These are phyloP conservation scores for Arthrobotrys musiformis DNA, from an alignment of 2,329 filamentous ascomycete species.

Conservation along the genomic window DNA sequence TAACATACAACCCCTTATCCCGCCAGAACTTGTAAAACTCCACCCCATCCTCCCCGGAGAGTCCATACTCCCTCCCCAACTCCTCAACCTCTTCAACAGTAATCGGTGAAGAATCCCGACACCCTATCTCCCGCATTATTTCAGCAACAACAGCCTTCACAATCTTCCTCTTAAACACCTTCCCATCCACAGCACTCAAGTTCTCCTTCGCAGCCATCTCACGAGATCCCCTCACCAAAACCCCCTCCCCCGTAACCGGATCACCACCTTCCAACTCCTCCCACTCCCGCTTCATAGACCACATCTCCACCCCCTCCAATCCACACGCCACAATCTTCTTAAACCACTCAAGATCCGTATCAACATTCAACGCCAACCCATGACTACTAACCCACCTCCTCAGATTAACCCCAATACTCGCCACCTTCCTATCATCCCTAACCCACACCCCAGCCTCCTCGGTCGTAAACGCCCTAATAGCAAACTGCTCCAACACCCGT, in stretches of 20 bases:
- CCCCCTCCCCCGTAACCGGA: constrained; percentile 60
- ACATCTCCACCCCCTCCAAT: constrained; percentile 79
- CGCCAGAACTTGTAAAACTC: neutral
- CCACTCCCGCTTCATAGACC: constrained; percentile 73
- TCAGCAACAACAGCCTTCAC: constrained; percentile 70
- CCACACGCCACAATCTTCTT: constrained; percentile 89
- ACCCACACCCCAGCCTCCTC: constrained; percentile 87
- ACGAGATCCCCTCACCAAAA: neutral
- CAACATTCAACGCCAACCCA: constrained; percentile 83
- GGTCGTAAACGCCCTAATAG: constrained; percentile 72
- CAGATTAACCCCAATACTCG: constrained; percentile 91
- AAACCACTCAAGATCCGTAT: constrained; percentile 73
- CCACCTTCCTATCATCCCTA: constrained; percentile 75
- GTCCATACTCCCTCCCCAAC: constrained; percentile 8
- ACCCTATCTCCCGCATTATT: constrained; percentile 75
- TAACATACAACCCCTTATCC: neutral
- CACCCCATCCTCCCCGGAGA: constrained; percentile 5
- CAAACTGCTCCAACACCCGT: constrained; percentile 70
- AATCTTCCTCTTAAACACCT: neutral
- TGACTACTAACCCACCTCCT: constrained; percentile 83
- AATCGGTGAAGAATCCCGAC: neutral
- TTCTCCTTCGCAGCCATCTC: too few relatives aligned
- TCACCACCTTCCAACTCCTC: neutral
- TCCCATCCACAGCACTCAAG: neutral
- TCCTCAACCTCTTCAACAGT: constrained; percentile 9